Base-by-base conservation (phyloP, 1,284 basidiomycete species). In the Cutaneotrichosporon cutaneum region DNA sequence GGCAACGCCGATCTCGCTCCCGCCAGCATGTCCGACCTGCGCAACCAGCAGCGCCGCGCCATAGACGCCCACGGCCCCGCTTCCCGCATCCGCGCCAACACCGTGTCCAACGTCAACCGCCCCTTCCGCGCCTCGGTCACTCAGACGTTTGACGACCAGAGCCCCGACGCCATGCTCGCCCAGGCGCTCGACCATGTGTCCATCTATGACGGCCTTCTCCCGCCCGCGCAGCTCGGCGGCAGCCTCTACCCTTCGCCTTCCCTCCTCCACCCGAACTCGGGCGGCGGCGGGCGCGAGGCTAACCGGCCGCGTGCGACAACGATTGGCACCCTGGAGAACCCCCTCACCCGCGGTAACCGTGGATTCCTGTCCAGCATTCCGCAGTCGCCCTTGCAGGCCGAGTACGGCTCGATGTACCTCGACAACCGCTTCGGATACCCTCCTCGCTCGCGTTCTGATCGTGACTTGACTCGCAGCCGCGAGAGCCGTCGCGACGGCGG, bases 251-350 rank as follows among this genome's bases (percentile, higher is more conserved):
- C 64, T 4, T 45, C 59, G 24, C 44, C 61, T 6, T 53, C 53
- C 50, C 57, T 66, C 24, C 61, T 66, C 22, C 64, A 69, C 50
- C 67, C 65, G 6, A 60, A 64, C 45, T 60, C 61, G 26, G 63
- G 63, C 16, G 62, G 61, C 22, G 39, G 39, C 39, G 65, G 58
- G 22, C 56, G 56, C 51, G 72, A 74, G 33, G 75, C 74, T 26
- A 83, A 85, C 58, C 84, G 92, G 54, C 92, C 92, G 16, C 87
- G 94, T 59, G 92, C 94, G 22, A 94, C 92, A 55, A 95, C 93
- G 18, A 90, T 96, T 42, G 91, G 92, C 35, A 89, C 86, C 59
- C 84, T 94, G n/a, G 92, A 94, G 72, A 90, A 93, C 70, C 72
- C 75, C 2, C 54, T 69, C 18, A 64, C 70, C 18, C 45, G 56